Conservation (phyloP, 2,329 filamentous ascomycete genomes). For the Rhynchosporium secalis region DNA sequence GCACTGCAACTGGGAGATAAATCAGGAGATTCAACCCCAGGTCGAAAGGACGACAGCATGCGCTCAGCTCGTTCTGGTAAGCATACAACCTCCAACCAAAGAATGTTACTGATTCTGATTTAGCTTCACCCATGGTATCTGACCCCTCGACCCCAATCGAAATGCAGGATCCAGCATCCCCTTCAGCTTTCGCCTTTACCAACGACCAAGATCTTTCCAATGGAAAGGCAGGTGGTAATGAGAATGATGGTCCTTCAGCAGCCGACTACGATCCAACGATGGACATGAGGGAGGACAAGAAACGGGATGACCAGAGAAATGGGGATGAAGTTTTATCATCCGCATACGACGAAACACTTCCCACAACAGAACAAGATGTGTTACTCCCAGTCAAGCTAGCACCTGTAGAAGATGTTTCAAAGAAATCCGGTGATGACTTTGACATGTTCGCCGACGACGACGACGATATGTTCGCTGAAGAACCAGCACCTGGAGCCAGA, state of each 20-base stretch:
- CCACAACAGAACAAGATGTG: constrained; percentile 52
- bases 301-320: constrained; percentile 65
- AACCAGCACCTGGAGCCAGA: constrained; percentile 44
- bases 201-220: constrained; percentile 70
- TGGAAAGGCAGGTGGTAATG: constrained; percentile 48
- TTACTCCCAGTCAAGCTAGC: constrained; percentile 43
- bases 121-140: constrained; percentile 38
- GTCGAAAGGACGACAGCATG: constrained; percentile 31
- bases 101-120: constrained; percentile 22
- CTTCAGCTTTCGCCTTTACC: constrained; percentile 56
- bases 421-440: constrained; percentile 62
- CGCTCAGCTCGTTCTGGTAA: constrained; percentile 42
- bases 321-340: constrained; percentile 55
- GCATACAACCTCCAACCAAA: constrained; percentile 18
- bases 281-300: constrained; percentile 83
- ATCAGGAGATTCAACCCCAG: constrained; percentile 37
- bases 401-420: constrained; percentile 41
- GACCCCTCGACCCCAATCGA: constrained; percentile 41
- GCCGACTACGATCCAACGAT: constrained; percentile 88
- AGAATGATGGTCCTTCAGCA: constrained; percentile 79
- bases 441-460: constrained; percentile 89
- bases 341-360: constrained; percentile 59
- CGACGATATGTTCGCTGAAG: constrained; percentile 63
- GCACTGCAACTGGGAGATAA: constrained; percentile 43
- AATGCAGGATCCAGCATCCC: constrained; percentile 39